Percentiles rank a stretch among this genome's conserved stretches.
phyloP scores from a whole-genome alignment of 2,329 filamentous ascomycete genomes.

The Botryotinia convoluta region DNA sequence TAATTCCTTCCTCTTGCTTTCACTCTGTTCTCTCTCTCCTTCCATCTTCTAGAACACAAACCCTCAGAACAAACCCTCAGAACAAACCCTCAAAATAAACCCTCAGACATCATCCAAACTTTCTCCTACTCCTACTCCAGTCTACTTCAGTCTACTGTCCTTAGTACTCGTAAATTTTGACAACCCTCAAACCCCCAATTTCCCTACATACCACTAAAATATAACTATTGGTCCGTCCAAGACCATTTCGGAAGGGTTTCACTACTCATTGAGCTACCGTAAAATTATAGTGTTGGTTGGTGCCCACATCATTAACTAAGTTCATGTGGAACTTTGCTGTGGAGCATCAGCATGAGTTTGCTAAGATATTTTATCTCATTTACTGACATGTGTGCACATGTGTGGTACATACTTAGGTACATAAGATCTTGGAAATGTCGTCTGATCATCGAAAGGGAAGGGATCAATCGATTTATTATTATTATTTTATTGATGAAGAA shows the following conservation, averaged over 20 bases:
- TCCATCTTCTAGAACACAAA: background rate
- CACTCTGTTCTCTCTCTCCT: background rate
- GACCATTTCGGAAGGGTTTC: constrained; percentile 3
- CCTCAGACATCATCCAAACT: background rate
- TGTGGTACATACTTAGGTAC: background rate
- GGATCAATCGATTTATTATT: background rate
- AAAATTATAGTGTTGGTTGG: background rate
- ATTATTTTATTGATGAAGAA: background rate
- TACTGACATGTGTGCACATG: background rate
- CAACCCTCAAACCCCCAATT: constrained; percentile 2
- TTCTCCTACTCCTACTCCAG: background rate
- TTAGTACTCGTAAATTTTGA: background rate
- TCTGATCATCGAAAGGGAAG: background rate
- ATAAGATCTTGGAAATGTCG: constrained; percentile 1
- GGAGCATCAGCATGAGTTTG: background rate
- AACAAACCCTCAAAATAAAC: background rate
- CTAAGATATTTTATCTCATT: background rate
- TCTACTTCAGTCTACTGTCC: background rate
- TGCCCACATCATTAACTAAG: background rate
- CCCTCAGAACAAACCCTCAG: background rate
- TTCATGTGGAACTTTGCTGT: background rate
- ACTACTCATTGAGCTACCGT: background rate
- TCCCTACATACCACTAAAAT: constrained; percentile 2
- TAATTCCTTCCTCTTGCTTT: background rate
- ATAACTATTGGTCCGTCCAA: constrained; percentile 5